phyloP scores from a whole-genome alignment of 108 stramenopile species.

The Pinguiococcus pyrenoidosus region DNA sequence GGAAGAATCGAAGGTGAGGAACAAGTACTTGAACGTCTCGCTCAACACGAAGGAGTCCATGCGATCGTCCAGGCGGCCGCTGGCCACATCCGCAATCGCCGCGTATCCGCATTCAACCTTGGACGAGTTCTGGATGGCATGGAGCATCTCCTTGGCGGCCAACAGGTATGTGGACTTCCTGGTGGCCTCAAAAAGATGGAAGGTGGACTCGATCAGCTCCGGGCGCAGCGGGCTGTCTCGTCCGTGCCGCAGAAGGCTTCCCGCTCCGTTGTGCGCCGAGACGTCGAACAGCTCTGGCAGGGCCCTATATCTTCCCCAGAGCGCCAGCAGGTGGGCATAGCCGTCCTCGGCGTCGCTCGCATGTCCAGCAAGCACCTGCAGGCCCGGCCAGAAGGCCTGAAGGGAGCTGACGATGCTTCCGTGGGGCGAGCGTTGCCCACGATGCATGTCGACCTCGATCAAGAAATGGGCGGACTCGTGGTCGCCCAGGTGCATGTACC shows the following conservation, averaged over 20 bases:
- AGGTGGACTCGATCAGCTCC: conserved; percentile 32
- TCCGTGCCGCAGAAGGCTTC: conserved; percentile 13
- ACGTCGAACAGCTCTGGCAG: conserved; percentile 41
- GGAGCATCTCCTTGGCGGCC: conserved; percentile 11
- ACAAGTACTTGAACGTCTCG: conserved; percentile 44
- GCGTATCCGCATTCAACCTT: conserved; percentile 35
- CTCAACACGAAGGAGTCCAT: conserved; percentile 42
- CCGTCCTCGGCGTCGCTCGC: conserved; percentile 3
- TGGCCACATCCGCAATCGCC: conserved; percentile 17
- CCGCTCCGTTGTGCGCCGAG: background rate
- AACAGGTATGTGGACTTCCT: conserved; percentile 14
- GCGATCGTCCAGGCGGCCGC: conserved; percentile 22
- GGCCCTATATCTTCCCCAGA: conserved; percentile 27
- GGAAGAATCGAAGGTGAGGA: conserved; percentile 31
- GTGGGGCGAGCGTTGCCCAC: background rate
- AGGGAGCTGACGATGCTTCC: background rate
- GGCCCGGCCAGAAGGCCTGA: conserved; percentile 47
- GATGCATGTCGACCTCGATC: background rate
- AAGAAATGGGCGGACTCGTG: background rate
- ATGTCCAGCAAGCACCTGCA: conserved; percentile 18
- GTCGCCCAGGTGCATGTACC: no score
- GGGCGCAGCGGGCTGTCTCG: conserved; percentile 35
- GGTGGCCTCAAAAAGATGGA: conserved; percentile 21
- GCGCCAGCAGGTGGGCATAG: conserved; percentile 8
- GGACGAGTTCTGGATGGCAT: conserved; percentile 11